These are phyloP conservation scores for Aspergillus neotritici DNA, from an alignment of 2,329 filamentous ascomycete genomes.

Conservation along the genomic window DNA sequence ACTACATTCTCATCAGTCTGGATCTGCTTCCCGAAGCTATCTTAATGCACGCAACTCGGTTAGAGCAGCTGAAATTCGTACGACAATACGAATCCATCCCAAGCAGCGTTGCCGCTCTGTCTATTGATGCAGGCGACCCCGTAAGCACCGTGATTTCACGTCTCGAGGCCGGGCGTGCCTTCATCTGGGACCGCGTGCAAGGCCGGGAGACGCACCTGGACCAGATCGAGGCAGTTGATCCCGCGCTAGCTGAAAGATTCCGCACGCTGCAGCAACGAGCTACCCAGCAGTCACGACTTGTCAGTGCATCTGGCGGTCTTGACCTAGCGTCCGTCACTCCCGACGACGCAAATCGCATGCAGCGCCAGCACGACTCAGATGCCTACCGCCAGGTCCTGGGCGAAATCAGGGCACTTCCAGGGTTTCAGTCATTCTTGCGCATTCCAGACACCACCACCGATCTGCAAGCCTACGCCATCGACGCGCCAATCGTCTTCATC, in stretches of 20 bases:
- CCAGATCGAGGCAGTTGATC: background rate
- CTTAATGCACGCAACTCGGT: conserved; percentile 1
- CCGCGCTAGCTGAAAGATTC: background rate
- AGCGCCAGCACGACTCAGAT: conserved; percentile 3
- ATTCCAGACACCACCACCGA: background rate
- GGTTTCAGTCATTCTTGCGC: conserved; percentile 1
- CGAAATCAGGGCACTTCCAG: conserved; percentile 1
- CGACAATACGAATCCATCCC: conserved; percentile 1
- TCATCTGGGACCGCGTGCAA: conserved; percentile 6
- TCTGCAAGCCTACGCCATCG: conserved; percentile 1
- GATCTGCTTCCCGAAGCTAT: conserved; percentile 3
- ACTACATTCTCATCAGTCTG: conserved; percentile 1
- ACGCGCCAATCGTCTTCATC: conserved; percentile 5
- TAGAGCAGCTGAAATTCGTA: conserved; percentile 2
- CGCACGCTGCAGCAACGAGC: conserved; percentile 2
- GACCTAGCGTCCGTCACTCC: background rate
- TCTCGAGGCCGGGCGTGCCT: conserved; percentile 1
- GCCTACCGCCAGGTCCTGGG: conserved; percentile 1
- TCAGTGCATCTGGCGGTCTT: background rate
- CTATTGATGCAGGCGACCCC: conserved; percentile 2
- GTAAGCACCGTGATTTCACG: conserved; percentile 1
- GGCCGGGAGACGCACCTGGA: conserved; percentile 1
- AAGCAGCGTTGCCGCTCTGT: background rate
- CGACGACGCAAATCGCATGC: background rate
- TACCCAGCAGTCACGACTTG: background rate